Percentiles rank a stretch among this genome's conserved stretches.
Evolutionary conservation across 2,329 filamentous ascomycete species (phyloP).

Genomic region (Coniochaeta prunicola): DNA sequence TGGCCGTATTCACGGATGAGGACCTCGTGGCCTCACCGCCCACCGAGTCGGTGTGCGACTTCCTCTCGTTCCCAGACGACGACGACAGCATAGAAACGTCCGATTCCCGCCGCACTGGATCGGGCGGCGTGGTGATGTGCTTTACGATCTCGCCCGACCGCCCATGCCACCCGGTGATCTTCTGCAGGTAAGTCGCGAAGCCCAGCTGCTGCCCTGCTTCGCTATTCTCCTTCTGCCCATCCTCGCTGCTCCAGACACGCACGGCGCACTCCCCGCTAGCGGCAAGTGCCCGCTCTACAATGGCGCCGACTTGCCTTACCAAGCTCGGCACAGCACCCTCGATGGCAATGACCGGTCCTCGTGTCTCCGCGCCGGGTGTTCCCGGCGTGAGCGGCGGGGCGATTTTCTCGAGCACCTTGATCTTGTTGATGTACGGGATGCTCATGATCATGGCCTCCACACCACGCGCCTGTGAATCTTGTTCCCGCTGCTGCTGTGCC

Average conservation of each 20-base stretch:
- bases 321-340: constrained; percentile 61
- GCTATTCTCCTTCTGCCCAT: constrained; percentile 32
- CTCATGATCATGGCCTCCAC: constrained; percentile 68
- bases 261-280: constrained; percentile 37
- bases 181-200: constrained; percentile 56
- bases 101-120: not conserved
- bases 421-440: constrained; percentile 67
- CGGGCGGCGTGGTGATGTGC: constrained; percentile 32
- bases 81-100: constrained; percentile 1
- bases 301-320: constrained; percentile 49
- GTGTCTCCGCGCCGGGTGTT: constrained; percentile 29
- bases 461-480: constrained; percentile 31
- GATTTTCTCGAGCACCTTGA: constrained; percentile 69
- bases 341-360: constrained; percentile 77
- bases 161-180: constrained; percentile 67
- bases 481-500: constrained; percentile 4
- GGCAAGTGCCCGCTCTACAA: constrained; percentile 57
- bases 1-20: not conserved
- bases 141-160: constrained; percentile 63
- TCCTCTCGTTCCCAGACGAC: not conserved
- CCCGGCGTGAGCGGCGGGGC: constrained; percentile 54
- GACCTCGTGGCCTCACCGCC: not conserved
- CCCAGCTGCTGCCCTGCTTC: constrained; percentile 9
- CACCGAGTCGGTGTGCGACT: not conserved
- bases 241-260: constrained; percentile 29